A percentile compares a stretch with the other conserved stretches of the same genome.
These are phyloP conservation scores for Nitzschia inconspicua DNA, from an alignment of 108 stramenopile genomes.

Conservation along the genomic window DNA sequence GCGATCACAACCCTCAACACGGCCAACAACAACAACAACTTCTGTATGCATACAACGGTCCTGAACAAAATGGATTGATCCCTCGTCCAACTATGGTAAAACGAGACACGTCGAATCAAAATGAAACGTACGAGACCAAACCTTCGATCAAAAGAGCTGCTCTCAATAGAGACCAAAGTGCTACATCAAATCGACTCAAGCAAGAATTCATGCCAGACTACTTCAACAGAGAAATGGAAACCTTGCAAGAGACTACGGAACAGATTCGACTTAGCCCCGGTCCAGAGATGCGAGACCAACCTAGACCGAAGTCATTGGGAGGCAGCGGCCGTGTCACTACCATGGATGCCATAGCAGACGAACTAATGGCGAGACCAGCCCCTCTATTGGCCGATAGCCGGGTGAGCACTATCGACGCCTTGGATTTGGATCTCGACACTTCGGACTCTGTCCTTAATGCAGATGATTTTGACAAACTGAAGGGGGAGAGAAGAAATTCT, in stretches of 20 bases:
- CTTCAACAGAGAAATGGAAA: slow-evolving; percentile 51
- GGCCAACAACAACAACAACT: not conserved
- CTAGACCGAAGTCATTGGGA: slow-evolving; percentile 18
- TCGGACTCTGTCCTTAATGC: slow-evolving; percentile 20
- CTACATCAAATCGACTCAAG: slow-evolving; percentile 67
- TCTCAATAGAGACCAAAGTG: slow-evolving; percentile 68
- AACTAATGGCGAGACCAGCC: slow-evolving; percentile 37
- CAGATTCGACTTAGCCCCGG: slow-evolving; percentile 20
- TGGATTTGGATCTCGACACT: slow-evolving; percentile 47
- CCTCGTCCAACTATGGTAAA: slow-evolving; percentile 71
- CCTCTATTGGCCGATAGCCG: slow-evolving; percentile 29
- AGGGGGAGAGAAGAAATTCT: no score
- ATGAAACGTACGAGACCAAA: slow-evolving; percentile 70
- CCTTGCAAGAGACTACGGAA: slow-evolving; percentile 47
- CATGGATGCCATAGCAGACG: slow-evolving; percentile 38
- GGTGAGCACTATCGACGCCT: slow-evolving; percentile 46
- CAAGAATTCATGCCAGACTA: slow-evolving; percentile 44
- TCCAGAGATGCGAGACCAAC: not conserved
- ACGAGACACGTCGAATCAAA: slow-evolving; percentile 79
- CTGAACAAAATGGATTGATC: slow-evolving; percentile 1
- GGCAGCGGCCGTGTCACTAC: slow-evolving; percentile 23
- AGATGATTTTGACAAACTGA: no score
- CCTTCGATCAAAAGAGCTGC: slow-evolving; percentile 64
- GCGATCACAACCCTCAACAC: not conserved
- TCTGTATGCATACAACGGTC: not conserved